Base-by-base conservation (phyloP, 208 protist genomes). In the Herpetomonas muscarum region DNA sequence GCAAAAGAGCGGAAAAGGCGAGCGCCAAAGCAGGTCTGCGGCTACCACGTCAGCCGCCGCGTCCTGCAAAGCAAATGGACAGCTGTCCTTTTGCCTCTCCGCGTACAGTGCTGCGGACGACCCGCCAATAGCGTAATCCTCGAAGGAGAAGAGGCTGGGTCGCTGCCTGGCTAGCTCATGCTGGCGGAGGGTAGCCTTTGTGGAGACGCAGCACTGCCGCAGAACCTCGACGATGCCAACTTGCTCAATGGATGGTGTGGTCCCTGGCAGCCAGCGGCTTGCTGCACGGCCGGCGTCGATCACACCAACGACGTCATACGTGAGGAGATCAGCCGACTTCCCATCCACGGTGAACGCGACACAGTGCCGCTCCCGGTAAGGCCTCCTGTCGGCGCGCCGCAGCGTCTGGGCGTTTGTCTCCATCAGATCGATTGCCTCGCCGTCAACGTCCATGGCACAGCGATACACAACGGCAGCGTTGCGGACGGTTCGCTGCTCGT, bases 321-420 rank as follows among this genome's bases (percentile, higher is more conserved):
- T 50, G n/a, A 91, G 44, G 26, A 81, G 44, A 36, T 76, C 76
- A 15, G 70, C 76, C 6, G 58, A 50, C 28, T 61, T 64, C n/a
- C 87, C 87, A 49, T 91, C 70, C 9, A 85, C 70, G 6, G 81
- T 88, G 61, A 81, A 87, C 19, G 72, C 84, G 41, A 92, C 45
- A 30, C 76, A 82, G 62, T 87, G 84, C 9, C 74, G 74, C 49
- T 81, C 64, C 28, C 47, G 57, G 10, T 80, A 81, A 0, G 42
- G 17, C 37, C 61, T 67, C 24, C 81, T 75, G 19, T 65, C 29
- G 48, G 65, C 67, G 6, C 59, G 52, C 12, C 49, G 52, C 55
- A 87, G 13, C 13, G 59, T 64, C 15, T 64, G 19, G 9, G 55
- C 70, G 34, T 74, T 55, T 12, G 55, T 63, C 49, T 76, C 72